Evolutionary conservation across 2,329 filamentous ascomycete genomes (phyloP), one percentile per base, ranked within the genome.

Genomic region (Fusarium sp.): DNA sequence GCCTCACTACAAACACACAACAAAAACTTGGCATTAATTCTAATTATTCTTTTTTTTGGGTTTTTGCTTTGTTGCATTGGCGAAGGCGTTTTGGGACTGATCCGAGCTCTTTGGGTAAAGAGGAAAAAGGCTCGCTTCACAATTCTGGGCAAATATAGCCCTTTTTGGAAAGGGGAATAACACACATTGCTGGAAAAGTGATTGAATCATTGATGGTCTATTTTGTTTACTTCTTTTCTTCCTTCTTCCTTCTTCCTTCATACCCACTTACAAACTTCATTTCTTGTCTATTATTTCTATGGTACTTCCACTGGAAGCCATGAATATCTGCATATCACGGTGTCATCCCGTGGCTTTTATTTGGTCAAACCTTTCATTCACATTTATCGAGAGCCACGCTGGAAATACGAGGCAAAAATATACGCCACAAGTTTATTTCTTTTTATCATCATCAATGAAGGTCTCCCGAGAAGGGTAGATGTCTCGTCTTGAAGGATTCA

Each of bases 31-130:
- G 42, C 64, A 71, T 66, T 69, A 65, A 71, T 58, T 56, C 28
- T 70, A 70, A 71, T 70, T 56, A 54, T 38, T 54, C 34, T 65
- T 18, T 38, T 18, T 38, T 53, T 60, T 38, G 9, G 34, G 23
- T 38, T 45, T 36, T 41, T 51, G 47, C 47, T 52, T 40, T 50
- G 33, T 16, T 71, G 67, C 67, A 71, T 71, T 59, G 68, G 68
- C 68, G 54, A 68, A 65, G 67, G 67, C 67, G 67, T 70, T 68
- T 52, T 36, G n/a, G 37, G 34, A 51, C 55, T 16, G 47, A 49
- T 55, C 58, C 36, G 57, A 42, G 33, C 52, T 23, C 23, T 52
- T 31, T 49, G 51, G 50, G 58, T 58, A 53, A 31, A 62, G 16
- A 67, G 20, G 41, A 30, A 51, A 57, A n/a, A 57, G 42, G 44